A percentile compares a stretch with the other conserved stretches of the same genome.
Evolutionary conservation across 495 filamentous ascomycete species (phyloP).

Genomic region (Barbatosphaeria neglecta): DNA sequence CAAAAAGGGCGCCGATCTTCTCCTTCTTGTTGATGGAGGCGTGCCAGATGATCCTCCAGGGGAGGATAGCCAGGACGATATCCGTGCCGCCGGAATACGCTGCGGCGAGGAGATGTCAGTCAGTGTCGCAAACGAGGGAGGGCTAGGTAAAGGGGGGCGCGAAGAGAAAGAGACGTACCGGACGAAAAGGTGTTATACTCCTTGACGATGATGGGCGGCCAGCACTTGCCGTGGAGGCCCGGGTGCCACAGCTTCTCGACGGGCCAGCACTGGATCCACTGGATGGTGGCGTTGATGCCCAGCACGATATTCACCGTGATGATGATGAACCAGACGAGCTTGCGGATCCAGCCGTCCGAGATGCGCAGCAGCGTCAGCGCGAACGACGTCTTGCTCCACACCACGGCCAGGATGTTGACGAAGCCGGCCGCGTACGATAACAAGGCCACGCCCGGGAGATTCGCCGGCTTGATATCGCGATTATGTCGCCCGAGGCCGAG

Average conservation of each 20-base stretch:
- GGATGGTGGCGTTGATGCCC: constrained; percentile 7
- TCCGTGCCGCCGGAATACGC: constrained; percentile 22
- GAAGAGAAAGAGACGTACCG: constrained; percentile 7
- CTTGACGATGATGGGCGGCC: constrained; percentile 15
- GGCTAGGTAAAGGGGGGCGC: too few relatives aligned
- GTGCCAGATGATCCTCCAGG: constrained; percentile 25
- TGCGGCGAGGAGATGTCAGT: constrained; percentile 1
- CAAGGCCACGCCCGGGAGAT: constrained; percentile 2
- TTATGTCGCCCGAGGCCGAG: constrained; percentile 10
- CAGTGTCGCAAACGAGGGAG: not conserved
- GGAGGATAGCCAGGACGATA: constrained; percentile 20
- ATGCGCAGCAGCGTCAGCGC: constrained; percentile 17
- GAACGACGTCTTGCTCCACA: constrained; percentile 20
- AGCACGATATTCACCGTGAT: constrained; percentile 13
- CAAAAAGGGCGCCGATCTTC: constrained; percentile 13
- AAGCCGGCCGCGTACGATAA: constrained; percentile 9
- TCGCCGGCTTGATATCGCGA: constrained; percentile 5
- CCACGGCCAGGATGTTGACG: constrained; percentile 9
- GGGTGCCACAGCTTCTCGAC: constrained; percentile 11
- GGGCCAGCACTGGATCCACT: constrained; percentile 17
- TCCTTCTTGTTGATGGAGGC: constrained; percentile 21
- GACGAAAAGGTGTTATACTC: constrained; percentile 23
- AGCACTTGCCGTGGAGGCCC: constrained; percentile 17
- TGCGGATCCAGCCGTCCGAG: constrained; percentile 3
- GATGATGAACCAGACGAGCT: constrained; percentile 14